phyloP scores from a whole-genome alignment of 2,329 filamentous ascomycete genomes.

The Dactylellina haptotyla region DNA sequence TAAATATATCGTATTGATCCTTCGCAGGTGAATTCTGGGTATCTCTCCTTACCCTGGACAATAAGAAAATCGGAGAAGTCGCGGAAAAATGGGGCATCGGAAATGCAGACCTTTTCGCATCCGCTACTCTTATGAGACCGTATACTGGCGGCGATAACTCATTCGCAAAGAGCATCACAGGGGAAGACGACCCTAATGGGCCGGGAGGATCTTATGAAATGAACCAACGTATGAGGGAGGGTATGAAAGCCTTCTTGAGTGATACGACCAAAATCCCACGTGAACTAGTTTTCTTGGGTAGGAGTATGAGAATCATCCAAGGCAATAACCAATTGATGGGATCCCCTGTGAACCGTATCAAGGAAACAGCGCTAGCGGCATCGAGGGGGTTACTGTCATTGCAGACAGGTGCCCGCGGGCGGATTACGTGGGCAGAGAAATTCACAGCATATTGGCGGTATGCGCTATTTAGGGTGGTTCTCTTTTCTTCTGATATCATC shows the following conservation, averaged over 20 bases:
- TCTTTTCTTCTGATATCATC: slow-evolving; percentile 79
- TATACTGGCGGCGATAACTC: slow-evolving; percentile 81
- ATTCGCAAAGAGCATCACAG: slow-evolving; percentile 47
- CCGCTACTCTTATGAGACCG: slow-evolving; percentile 85
- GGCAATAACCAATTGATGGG: slow-evolving; percentile 92
- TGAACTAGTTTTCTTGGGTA: slow-evolving; percentile 89
- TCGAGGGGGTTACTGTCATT: slow-evolving; percentile 75
- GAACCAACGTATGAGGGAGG: slow-evolving; percentile 76
- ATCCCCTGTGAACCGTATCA: slow-evolving; percentile 87
- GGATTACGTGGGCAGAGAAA: slow-evolving; percentile 70
- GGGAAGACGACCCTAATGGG: slow-evolving; percentile 67
- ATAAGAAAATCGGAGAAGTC: slow-evolving; percentile 77
- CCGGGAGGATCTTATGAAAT: slow-evolving; percentile 75
- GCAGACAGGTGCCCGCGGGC: slow-evolving; percentile 65
- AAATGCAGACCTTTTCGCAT: slow-evolving; percentile 89
- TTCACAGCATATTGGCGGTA: slow-evolving; percentile 78
- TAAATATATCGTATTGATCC: not conserved
- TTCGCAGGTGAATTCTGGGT: slow-evolving; percentile 77
- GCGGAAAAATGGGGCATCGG: slow-evolving; percentile 86
- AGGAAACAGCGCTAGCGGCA: slow-evolving; percentile 64
- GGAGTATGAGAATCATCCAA: slow-evolving; percentile 92
- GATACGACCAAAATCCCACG: slow-evolving; percentile 90
- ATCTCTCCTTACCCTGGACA: slow-evolving; percentile 91
- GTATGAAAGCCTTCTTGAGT: slow-evolving; percentile 80
- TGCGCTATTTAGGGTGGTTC: slow-evolving; percentile 80